These are phyloP conservation scores for Asterophora lycoperdoides DNA, from an alignment of 768 basidiomycete species.

Conservation along the genomic window DNA sequence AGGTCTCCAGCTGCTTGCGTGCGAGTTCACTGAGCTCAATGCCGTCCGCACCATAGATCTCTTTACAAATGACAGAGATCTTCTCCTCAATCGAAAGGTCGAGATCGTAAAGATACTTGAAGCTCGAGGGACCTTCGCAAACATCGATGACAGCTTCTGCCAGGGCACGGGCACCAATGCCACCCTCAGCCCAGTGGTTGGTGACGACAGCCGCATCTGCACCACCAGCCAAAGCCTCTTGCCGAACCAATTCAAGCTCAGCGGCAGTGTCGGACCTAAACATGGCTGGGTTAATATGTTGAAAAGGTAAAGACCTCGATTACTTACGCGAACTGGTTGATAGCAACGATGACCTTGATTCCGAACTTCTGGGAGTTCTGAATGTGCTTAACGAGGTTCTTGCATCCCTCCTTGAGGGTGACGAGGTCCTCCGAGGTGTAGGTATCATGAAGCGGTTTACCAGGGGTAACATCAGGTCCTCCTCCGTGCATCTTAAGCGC, in stretches of 20 bases:
- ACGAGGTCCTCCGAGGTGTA: slow-evolving; percentile 93
- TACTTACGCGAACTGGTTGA: slow-evolving; percentile 92
- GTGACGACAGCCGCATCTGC: slow-evolving; percentile 94
- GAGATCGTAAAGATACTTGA: slow-evolving; percentile 93
- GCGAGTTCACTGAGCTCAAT: slow-evolving; percentile 85
- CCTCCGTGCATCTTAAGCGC: slow-evolving; percentile 99
- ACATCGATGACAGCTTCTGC: slow-evolving; percentile 89
- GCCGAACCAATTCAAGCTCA: slow-evolving; percentile 81
- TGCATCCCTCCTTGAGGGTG: slow-evolving; percentile 85
- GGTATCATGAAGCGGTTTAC: slow-evolving; percentile 88
- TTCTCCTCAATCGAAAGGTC: slow-evolving; percentile 82
- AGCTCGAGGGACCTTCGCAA: slow-evolving; percentile 77
- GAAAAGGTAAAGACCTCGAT: neutral
- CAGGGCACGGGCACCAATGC: slow-evolving; percentile 82
- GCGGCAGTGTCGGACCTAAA: slow-evolving; percentile 82
- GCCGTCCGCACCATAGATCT: slow-evolving; percentile 93
- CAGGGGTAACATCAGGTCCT: slow-evolving; percentile 93
- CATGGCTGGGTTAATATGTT: slow-evolving; percentile 1
- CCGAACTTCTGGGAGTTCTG: slow-evolving; percentile 94
- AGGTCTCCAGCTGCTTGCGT: slow-evolving; percentile 80
- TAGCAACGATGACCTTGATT: slow-evolving; percentile 91
- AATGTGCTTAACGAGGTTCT: slow-evolving; percentile 91
- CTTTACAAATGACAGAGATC: slow-evolving; percentile 80
- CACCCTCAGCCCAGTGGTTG: slow-evolving; percentile 98
- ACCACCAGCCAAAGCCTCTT: slow-evolving; percentile 76